phyloP scores from a whole-genome alignment of 2,329 filamentous ascomycete species.

The Elsinoe necatrix region DNA sequence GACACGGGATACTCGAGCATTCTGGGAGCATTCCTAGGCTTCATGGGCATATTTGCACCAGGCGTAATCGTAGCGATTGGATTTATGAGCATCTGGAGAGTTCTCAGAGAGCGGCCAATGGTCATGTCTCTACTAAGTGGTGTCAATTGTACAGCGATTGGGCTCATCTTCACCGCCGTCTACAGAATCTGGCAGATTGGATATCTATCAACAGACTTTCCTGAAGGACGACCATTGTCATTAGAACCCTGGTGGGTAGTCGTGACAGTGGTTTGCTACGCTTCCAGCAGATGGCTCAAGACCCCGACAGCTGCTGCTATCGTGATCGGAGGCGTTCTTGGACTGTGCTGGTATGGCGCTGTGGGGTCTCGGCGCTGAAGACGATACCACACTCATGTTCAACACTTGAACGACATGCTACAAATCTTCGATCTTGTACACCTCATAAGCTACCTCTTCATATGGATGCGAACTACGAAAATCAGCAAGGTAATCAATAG shows the following conservation, averaged over 20 bases:
- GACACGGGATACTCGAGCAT: slow-evolving; percentile 25
- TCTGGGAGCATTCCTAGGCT: slow-evolving; percentile 32
- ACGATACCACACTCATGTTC: neutral
- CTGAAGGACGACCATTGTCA: slow-evolving; percentile 31
- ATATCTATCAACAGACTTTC: slow-evolving; percentile 32
- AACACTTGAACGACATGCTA: slow-evolving; percentile 18
- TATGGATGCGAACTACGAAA: slow-evolving; percentile 38
- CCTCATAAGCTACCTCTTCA: slow-evolving; percentile 39
- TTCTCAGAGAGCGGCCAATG: slow-evolving; percentile 29
- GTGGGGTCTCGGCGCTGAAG: slow-evolving; percentile 13
- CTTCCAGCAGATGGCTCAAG: slow-evolving; percentile 34
- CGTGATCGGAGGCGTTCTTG: slow-evolving; percentile 32
- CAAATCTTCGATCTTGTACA: slow-evolving; percentile 39
- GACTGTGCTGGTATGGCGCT: slow-evolving; percentile 34
- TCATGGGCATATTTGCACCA: slow-evolving; percentile 35
- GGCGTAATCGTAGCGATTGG: slow-evolving; percentile 33
- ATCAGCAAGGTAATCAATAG: neutral
- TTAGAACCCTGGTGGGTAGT: slow-evolving; percentile 40
- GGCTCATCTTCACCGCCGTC: slow-evolving; percentile 38
- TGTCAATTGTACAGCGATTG: slow-evolving; percentile 37
- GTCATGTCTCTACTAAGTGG: slow-evolving; percentile 32
- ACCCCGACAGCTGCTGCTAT: slow-evolving; percentile 34
- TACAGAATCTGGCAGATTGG: slow-evolving; percentile 39
- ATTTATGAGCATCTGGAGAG: slow-evolving; percentile 33
- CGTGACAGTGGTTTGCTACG: slow-evolving; percentile 35